These are phyloP conservation scores for Bipolaris cookei DNA, from an alignment of 2,329 filamentous ascomycete genomes.

Conservation along the genomic window DNA sequence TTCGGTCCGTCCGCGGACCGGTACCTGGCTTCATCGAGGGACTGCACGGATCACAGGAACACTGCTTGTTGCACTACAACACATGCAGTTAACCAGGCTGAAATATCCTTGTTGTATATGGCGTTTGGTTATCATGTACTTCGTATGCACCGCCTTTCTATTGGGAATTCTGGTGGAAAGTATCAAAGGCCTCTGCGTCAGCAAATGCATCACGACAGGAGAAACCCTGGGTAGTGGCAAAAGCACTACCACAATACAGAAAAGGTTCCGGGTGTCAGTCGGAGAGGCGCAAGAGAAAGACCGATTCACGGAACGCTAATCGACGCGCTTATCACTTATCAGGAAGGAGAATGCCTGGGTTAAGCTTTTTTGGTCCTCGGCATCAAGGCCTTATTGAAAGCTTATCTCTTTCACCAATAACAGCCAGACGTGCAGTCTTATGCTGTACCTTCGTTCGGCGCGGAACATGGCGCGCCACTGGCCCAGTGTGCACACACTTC, in stretches of 20 bases:
- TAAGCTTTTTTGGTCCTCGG: conserved; percentile 26
- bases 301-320: conserved; percentile 21
- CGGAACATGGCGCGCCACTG: neutral
- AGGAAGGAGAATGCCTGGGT: conserved; percentile 26
- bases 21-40: neutral
- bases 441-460: neutral
- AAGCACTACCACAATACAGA: neutral
- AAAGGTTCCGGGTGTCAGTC: neutral
- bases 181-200: neutral
- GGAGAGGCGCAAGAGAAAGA: conserved; percentile 11
- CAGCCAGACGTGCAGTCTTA: conserved; percentile 20
- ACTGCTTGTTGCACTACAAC: neutral
- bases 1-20: too few relatives aligned
- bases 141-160: neutral
- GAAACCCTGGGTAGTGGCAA: neutral
- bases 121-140: too few relatives aligned
- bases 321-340: conserved; percentile 21
- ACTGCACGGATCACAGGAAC: neutral
- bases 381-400: conserved; percentile 21
- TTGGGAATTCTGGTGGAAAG: neutral
- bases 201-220: neutral
- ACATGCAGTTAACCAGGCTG: neutral
- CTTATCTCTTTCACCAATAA: conserved; percentile 29
- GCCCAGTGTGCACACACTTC: neutral
- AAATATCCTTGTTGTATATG: too few relatives aligned